Base-by-base conservation (phyloP, 495 filamentous ascomycete species). In the Penicillium arizonense region DNA sequence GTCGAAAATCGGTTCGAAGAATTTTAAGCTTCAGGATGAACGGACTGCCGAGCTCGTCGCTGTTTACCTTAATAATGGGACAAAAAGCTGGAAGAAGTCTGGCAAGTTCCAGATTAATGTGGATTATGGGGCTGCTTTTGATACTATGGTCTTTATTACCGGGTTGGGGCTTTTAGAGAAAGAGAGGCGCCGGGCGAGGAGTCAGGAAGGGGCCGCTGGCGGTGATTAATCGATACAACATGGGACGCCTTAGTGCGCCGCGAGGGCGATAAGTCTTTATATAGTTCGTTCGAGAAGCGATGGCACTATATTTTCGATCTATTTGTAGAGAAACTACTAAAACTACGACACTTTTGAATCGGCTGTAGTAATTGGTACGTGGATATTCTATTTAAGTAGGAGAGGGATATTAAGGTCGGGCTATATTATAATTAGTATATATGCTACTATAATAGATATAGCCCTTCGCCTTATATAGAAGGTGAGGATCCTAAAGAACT, bases 221-320 rank as follows among this genome's bases (percentile, higher is more conserved):
- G n/a, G n/a, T n/a, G n/a, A n/a, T n/a, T n/a, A n/a, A n/a, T n/a
- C n/a, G n/a, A n/a, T n/a, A n/a, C n/a, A n/a, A n/a, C n/a, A n/a
- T n/a, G 39, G 48, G 30, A 37, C 18, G 28, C 26, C 11, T 35
- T 44, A 30, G 37, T 43, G 26, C 28, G 28, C 37, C 37, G 37
- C 37, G 37, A 39, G 37, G 37, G 37, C 37, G n/a, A 16, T 20
- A 9, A 39, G 2, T 39, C 37, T 39, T 16, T 39, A 9, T 39
- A 39, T 39, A 9, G 37, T 39, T 39, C 37, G 37, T 39, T 39
- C 38, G 24, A 43, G 39, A 51, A 51, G 28, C 48, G 48, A 42
- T 51, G 48, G 48, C 48, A 51, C 39, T n/a, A 51, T 44, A 44
- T 41, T 44, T 51, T 51, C 23, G 38, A 43, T 51, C 39, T 44